Conservation (phyloP, 805 yeast genomes). For the Zygotorulaspora florentina region DNA sequence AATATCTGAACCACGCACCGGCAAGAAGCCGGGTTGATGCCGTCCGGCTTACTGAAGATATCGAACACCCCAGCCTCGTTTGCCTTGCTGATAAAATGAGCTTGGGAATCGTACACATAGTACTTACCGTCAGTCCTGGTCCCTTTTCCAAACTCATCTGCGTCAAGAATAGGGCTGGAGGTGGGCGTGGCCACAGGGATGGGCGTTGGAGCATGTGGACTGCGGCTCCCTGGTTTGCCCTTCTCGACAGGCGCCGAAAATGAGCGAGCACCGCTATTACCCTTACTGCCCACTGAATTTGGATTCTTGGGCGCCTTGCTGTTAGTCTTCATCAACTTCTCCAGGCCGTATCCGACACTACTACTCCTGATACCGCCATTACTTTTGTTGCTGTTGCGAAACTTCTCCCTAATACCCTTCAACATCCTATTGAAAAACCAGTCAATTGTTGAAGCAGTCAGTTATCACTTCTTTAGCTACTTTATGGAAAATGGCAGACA, state of each 20-base stretch:
- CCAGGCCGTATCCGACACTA: constrained; percentile 12
- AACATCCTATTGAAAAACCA: constrained; percentile 2
- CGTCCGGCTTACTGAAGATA: constrained; percentile 19
- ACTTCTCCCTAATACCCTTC: constrained; percentile 11
- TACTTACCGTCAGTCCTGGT: constrained; percentile 13
- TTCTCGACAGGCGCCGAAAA: constrained; percentile 13
- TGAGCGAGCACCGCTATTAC: constrained; percentile 1
- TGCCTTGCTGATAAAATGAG: constrained; percentile 17
- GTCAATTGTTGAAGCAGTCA: too few relatives aligned
- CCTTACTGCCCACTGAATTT: not conserved
- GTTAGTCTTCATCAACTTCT: constrained; percentile 7
- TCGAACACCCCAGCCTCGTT: constrained; percentile 11
- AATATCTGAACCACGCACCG: constrained; percentile 36
- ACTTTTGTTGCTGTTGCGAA: constrained; percentile 8
- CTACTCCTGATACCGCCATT: constrained; percentile 9
- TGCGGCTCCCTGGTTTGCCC: not conserved
- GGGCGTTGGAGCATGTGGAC: constrained; percentile 1
- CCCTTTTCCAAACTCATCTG: not conserved
- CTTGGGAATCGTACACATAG: constrained; percentile 34
- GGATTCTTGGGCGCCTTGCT: constrained; percentile 3
- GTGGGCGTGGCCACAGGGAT: constrained; percentile 6
- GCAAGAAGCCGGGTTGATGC: constrained; percentile 33
- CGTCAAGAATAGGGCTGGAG: constrained; percentile 1
- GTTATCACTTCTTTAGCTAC: too few relatives aligned
- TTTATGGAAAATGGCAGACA: not conserved